Base-by-base conservation (phyloP, 768 basidiomycete genomes). In the Boletus sp. region DNA sequence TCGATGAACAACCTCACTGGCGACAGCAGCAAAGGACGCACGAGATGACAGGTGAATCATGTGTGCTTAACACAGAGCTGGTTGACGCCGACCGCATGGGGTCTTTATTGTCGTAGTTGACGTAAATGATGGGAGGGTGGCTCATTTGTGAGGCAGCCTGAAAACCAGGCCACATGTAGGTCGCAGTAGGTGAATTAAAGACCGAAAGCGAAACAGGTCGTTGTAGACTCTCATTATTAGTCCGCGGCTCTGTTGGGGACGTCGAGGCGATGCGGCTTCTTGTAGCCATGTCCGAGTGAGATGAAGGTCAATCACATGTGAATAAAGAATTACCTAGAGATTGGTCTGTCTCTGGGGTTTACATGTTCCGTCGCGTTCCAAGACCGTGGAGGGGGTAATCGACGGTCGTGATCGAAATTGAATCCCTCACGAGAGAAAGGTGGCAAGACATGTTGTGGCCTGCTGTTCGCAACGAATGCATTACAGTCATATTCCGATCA, bases 141-240 rank as follows among this genome's bases (percentile, higher is more conserved):
- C 60, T 64, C 73, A 76, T 77, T 62, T 75, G 70, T 34, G 76
- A 79, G 25, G 75, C 74, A 57, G 76, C 69, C 59, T 72, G 68
- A 55, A 80, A 72, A 53, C 64, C 70, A n/a, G 77, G 76, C 79
- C 78, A 81, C 63, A 72, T 69, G 64, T 72, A 81, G 43, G 76
- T 74, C 55, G 78, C 74, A 51, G 72, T 76, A 44, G 75, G 70
- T 43, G 74, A 71, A 61, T 74, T 72, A 65, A 76, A 76, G 47
- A 76, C 70, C 23, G 74, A 74, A 50, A 77, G 66, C 45, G 71
- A 69, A 46, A 72, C 65, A 35, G 70, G 71, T 64, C 64, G 71
- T 55, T 69, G 70, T 25, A 50, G 56, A 58, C 54, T 55, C 38
- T 70, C 67, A 42, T 64, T 57, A 57, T 60, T 52, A 51, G 51